Conservation (phyloP, 306 rosid genomes). For the Neltuma alba region DNA sequence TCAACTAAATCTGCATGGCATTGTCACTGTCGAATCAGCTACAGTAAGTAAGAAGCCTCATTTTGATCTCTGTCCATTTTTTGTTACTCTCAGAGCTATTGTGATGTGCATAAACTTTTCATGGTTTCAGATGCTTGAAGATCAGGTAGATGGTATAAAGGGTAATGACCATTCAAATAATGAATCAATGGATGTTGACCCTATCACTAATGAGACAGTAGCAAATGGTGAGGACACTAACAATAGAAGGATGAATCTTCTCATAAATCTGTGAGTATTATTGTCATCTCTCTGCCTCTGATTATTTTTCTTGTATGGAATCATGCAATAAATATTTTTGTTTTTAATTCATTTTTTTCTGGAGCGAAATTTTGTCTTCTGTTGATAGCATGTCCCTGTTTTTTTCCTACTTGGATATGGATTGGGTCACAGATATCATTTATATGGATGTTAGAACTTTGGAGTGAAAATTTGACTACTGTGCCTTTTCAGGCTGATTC, state of each 20-base stretch:
- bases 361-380: slow-evolving; percentile 26
- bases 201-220: slow-evolving; percentile 54
- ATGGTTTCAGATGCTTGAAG: slow-evolving; percentile 68
- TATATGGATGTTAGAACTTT: slow-evolving; percentile 17
- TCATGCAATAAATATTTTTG: not conserved
- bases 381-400: not conserved
- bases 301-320: not conserved
- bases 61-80: slow-evolving; percentile 30
- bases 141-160: slow-evolving; percentile 50
- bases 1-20: slow-evolving; percentile 78
- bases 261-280: slow-evolving; percentile 59
- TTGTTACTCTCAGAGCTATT: slow-evolving; percentile 28
- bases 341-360: not conserved
- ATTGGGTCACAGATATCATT: slow-evolving; percentile 24
- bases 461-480: slow-evolving; percentile 3
- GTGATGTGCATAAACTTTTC: slow-evolving; percentile 28
- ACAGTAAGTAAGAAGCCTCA: slow-evolving; percentile 58
- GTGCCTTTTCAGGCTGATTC: slow-evolving; percentile 60
- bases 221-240: slow-evolving; percentile 56
- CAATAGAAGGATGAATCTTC: slow-evolving; percentile 49
- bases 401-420: slow-evolving; percentile 12
- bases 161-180: slow-evolving; percentile 44
- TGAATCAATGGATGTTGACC: slow-evolving; percentile 68
- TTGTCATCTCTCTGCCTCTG: not conserved
- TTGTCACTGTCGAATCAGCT: slow-evolving; percentile 79